Evolutionary conservation across 495 filamentous ascomycete species (phyloP), one percentile per base, ranked within the genome.

Genomic region (Pyrenula massariospora): DNA sequence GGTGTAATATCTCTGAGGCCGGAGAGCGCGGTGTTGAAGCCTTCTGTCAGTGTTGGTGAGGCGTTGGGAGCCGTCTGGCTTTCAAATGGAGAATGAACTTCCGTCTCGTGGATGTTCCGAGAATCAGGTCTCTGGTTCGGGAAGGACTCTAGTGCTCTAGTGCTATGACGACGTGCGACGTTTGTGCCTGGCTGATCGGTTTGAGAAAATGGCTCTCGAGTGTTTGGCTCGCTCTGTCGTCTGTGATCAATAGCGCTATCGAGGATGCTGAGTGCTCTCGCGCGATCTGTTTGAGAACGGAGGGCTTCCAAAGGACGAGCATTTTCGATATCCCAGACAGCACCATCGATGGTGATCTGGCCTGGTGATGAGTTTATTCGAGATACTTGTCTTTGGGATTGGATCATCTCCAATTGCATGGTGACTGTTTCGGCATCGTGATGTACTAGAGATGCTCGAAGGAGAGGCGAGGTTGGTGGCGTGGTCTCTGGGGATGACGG

Each of bases 351-450:
- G 31, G 31, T 42, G 15, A 42, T 15, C 31, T 42, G 31, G 8
- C 15, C 8, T 8, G 31, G 31, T 42, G 31, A 42, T 15, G 8
- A 8, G 15, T 15, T 5, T 8, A 5, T 42, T 42, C 52, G 11
- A 60, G 59, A 47, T 57, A 57, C 48, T 66, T 66, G 2, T 59
- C n/a, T 22, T 60, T 67, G 24, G 61, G 72, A 55, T 69, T 73
- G 1, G 64, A 74, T 54, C 1, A 77, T 58, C 50, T 74, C 73
- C 22, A 77, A 55, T 52, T 77, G 72, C 74, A 76, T 77, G 2
- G 74, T 75, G 54, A 75, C 74, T n/a, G 74, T 65, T 54, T 76
- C 72, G 3, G 74, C 70, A 49, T 71, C 70, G 25, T 75, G 71
- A 56, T 75, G 72, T 22, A 75, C 70, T 47, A 77, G 60, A 1